Conservation (phyloP, 1,139 yeast species). For the Saccharomyces hybrid region DNA sequence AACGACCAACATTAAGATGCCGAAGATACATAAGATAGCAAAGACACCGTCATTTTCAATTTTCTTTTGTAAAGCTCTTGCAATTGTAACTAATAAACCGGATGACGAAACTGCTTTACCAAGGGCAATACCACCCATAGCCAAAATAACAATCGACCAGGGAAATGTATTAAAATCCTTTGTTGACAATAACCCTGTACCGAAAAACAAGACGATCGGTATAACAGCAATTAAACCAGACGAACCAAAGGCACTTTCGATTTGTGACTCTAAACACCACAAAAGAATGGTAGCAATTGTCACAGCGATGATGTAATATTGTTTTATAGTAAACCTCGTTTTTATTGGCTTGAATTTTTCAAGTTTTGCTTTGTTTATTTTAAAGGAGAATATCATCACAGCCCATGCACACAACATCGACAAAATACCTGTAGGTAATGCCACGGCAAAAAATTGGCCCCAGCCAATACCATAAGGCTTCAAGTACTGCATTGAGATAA, state of each 20-base stretch:
- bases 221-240: constrained; percentile 64
- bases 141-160: constrained; percentile 67
- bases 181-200: constrained; percentile 58
- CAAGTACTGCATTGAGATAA: constrained; percentile 64
- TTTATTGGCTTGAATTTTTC: constrained; percentile 49
- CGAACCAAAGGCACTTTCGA: constrained; percentile 54
- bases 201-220: constrained; percentile 60
- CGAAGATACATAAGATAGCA: constrained; percentile 59
- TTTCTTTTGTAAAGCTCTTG: constrained; percentile 46
- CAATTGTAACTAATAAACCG: constrained; percentile 59
- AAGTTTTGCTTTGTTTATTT: constrained; percentile 36
- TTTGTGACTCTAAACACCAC: constrained; percentile 62
- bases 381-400: constrained; percentile 49
- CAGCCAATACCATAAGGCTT: constrained; percentile 57
- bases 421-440: constrained; percentile 55
- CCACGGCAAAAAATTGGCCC: constrained; percentile 71
- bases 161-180: constrained; percentile 67
- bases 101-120: constrained; percentile 71
- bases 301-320: constrained; percentile 51
- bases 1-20: constrained; percentile 54
- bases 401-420: constrained; percentile 53
- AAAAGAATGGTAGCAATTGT: constrained; percentile 52
- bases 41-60: constrained; percentile 51
- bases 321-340: constrained; percentile 52
- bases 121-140: constrained; percentile 73